Percentiles rank a stretch among this genome's conserved stretches.
Evolutionary conservation across 2,329 filamentous ascomycete species (phyloP).

Genomic region (Fusarium citri): DNA sequence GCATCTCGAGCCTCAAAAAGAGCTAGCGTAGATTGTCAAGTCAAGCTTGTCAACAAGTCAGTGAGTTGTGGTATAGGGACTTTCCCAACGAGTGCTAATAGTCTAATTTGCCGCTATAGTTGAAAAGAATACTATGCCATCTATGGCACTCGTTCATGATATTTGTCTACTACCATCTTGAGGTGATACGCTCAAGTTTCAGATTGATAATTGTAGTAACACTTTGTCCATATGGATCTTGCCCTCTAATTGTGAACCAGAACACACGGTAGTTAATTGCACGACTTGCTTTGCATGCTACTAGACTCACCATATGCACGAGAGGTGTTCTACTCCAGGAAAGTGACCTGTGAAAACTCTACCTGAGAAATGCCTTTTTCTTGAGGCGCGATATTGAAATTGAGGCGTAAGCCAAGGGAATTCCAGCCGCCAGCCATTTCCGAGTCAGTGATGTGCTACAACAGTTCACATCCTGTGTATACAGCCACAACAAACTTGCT

Average conservation of each 20-base stretch:
- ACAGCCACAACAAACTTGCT: not conserved
- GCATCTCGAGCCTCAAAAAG: not conserved
- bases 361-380: not conserved
- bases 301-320: not conserved
- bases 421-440: not conserved
- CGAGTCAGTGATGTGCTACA: not conserved
- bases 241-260: not conserved
- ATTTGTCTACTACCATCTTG: not conserved
- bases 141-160: not conserved
- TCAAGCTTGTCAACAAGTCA: not conserved
- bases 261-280: not conserved
- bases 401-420: not conserved
- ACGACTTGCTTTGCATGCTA: not conserved
- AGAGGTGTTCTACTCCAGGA: not conserved
- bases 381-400: not conserved
- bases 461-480: not conserved
- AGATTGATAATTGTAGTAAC: not conserved
- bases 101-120: not conserved
- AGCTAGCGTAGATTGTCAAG: not conserved
- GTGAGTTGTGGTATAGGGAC: not conserved
- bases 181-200: not conserved
- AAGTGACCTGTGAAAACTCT: not conserved
- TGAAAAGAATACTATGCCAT: not conserved
- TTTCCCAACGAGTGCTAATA: not conserved
- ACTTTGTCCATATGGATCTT: not conserved